These are phyloP conservation scores for Arctium minus DNA, from an alignment of 129 eudicot species.

Conservation along the genomic window DNA sequence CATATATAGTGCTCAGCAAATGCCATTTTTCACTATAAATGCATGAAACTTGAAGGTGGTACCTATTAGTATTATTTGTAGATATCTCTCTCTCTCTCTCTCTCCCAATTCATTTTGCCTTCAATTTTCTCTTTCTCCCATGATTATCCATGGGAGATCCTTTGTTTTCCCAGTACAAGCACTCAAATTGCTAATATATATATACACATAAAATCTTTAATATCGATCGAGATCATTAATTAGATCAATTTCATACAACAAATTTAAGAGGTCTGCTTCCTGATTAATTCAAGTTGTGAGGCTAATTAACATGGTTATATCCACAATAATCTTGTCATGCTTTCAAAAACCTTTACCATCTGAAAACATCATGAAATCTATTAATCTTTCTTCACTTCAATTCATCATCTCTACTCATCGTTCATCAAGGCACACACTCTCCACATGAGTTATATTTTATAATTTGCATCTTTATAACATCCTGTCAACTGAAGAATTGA, in stretches of 20 bases:
- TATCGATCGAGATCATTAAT: background rate
- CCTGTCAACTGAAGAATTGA: background rate
- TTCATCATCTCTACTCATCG: background rate
- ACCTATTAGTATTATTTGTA: background rate
- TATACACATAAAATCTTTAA: background rate
- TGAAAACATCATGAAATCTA: background rate
- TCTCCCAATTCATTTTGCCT: background rate
- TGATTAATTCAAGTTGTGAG: background rate
- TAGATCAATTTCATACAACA: background rate
- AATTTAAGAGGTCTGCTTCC: background rate
- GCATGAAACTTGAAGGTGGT: background rate
- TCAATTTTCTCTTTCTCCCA: background rate
- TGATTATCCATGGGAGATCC: background rate
- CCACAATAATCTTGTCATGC: background rate
- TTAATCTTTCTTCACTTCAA: background rate
- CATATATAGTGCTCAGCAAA: background rate
- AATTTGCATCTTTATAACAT: background rate
- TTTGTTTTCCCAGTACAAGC: background rate
- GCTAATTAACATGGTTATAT: background rate
- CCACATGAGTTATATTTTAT: background rate
- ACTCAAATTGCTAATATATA: background rate
- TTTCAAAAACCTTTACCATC: background rate
- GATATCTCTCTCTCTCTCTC: background rate
- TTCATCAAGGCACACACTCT: background rate
- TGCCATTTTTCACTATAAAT: background rate